Evolutionary conservation across 169 alveolate genomes (phyloP).

Genomic region (Plasmodium vivax): DNA sequence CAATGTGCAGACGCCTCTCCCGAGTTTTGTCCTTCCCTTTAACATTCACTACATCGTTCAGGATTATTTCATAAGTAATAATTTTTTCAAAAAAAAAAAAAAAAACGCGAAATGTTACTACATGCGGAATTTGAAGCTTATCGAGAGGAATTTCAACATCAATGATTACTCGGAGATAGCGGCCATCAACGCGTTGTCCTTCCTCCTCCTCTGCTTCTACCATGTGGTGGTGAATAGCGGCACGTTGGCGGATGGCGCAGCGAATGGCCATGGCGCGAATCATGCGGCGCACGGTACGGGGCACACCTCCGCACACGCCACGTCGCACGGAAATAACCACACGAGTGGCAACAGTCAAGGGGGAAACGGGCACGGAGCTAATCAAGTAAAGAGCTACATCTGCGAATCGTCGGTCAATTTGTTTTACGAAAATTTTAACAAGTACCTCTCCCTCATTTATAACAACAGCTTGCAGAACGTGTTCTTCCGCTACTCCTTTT

Average conservation of each 20-base stretch:
- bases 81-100: slow-evolving; percentile 6
- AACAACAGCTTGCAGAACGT: slow-evolving; percentile 69
- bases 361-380: background rate
- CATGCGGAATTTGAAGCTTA: slow-evolving; percentile 13
- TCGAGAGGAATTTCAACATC: slow-evolving; percentile 51
- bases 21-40: slow-evolving; percentile 48
- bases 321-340: background rate
- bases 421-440: slow-evolving; percentile 61
- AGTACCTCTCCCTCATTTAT: slow-evolving; percentile 62
- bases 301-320: background rate
- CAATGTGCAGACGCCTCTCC: slow-evolving; percentile 51
- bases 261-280: background rate
- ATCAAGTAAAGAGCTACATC: slow-evolving; percentile 19
- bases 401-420: slow-evolving; percentile 38
- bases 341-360: background rate
- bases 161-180: slow-evolving; percentile 72
- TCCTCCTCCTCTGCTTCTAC: slow-evolving; percentile 32
- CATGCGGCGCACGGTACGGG: background rate
- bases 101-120: background rate
- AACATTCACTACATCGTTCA: slow-evolving; percentile 32
- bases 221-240: background rate
- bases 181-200: slow-evolving; percentile 54
- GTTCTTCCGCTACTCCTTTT: slow-evolving; percentile 51
- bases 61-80: slow-evolving; percentile 15
- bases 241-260: background rate